Evolutionary conservation across 306 rosid species (phyloP), one percentile per base, ranked within the genome.

Genomic region (Myrica gale): DNA sequence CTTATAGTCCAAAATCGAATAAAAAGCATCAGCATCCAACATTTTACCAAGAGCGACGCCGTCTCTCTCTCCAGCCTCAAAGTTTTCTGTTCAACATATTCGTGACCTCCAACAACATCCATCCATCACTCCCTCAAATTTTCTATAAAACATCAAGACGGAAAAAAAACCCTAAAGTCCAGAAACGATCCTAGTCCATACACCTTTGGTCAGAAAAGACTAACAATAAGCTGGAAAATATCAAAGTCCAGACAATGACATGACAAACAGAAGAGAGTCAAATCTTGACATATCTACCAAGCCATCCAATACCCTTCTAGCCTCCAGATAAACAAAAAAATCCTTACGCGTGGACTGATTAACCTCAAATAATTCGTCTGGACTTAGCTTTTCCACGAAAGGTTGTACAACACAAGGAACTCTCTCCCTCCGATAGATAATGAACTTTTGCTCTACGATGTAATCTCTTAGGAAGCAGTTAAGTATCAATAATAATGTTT

Each of bases 221-320:
- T 37, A 58, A 5, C 41, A 58, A 20, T 58, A 58, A 58, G 65
- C 5, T 58, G 65, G 37, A 5, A 23, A 58, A 58, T 10, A 21
- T 58, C 65, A 15, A 58, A 10, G 26, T 62, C 44, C 21, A 13
- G 45, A 13, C 68, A 23, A 13, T n/a, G n/a, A n/a, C n/a, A n/a
- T n/a, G 43, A 37, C 44, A 62, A 62, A 62, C 68, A 37, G 44
- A 12, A 26, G 68, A 61, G 68, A 13, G n/a, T 17, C 21, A 65
- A 63, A 41, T 65, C 69, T 42, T 16, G 19, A 65, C 26, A 65
- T 17, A 65, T 41, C 70, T 65, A 42, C 15, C 23, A 15, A 7
- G 23, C 50, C 70, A 42, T 65, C 50, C 4, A n/a, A 48, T 37
- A 62, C 70, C 50, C 13, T 48, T 65, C 69, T 65, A 65, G 48